phyloP scores from a whole-genome alignment of 2,329 filamentous ascomycete genomes.

The Sordariomycetes sp. region DNA sequence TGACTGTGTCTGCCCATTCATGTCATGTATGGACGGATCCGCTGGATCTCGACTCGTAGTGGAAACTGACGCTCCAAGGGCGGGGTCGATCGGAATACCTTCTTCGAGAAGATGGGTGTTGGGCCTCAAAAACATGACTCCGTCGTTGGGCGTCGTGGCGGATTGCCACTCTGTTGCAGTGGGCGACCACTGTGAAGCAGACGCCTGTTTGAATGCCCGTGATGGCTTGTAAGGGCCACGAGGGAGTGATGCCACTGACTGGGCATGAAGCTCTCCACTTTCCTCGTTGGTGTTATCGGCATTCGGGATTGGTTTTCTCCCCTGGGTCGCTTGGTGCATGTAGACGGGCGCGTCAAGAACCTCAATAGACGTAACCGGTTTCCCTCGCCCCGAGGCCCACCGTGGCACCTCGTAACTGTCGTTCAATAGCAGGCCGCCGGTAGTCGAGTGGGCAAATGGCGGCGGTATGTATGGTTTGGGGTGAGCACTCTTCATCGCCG shows the following conservation, averaged over 20 bases:
- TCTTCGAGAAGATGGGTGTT: conserved; percentile 27
- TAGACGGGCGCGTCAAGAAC: conserved; percentile 41
- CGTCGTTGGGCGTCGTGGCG: neutral
- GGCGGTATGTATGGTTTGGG: conserved; percentile 25
- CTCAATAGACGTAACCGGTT: conserved; percentile 31
- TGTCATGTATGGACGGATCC: neutral
- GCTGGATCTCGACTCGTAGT: neutral
- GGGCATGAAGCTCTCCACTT: neutral
- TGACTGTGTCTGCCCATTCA: neutral
- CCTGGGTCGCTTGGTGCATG: conserved; percentile 18
- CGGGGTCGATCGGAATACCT: neutral
- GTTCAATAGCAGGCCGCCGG: neutral
- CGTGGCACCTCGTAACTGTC: conserved; percentile 4
- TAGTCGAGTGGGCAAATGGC: conserved; percentile 4
- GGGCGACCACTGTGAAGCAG: neutral
- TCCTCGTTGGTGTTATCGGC: neutral
- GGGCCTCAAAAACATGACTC: conserved; percentile 27
- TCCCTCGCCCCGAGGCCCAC: conserved; percentile 16
- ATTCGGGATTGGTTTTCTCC: neutral
- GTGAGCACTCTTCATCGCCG: conserved; percentile 33
- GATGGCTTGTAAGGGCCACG: neutral
- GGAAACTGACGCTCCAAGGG: neutral
- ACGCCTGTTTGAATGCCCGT: neutral
- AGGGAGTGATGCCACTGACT: neutral
- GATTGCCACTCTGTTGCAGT: neutral